phyloP scores from a whole-genome alignment of 2,329 filamentous ascomycete species.

The Fusarium torulosum region DNA sequence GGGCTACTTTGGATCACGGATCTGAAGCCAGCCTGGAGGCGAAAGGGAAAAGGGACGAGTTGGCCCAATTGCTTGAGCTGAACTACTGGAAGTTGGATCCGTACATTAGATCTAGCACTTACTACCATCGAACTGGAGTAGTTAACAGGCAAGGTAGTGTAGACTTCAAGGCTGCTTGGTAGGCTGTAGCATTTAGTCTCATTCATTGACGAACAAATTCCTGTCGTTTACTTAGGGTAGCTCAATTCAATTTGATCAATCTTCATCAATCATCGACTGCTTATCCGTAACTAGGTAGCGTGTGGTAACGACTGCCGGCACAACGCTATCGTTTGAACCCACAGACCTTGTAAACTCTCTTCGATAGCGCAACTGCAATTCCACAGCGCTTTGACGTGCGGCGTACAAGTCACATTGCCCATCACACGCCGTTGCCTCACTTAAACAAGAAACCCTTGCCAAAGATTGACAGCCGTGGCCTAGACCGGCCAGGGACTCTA shows the following conservation, averaged over 20 bases:
- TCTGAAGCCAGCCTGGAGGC: conserved; percentile 4
- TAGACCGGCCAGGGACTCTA: conserved; percentile 6
- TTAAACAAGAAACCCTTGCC: neutral
- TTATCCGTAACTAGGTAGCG: neutral
- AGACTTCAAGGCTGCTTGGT: conserved; percentile 40
- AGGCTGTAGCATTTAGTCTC: neutral
- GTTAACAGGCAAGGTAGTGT: conserved; percentile 32
- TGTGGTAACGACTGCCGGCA: neutral
- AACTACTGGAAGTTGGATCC: conserved; percentile 81
- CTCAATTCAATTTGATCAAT: neutral
- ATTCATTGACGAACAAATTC: neutral
- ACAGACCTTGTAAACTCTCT: neutral
- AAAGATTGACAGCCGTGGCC: no score
- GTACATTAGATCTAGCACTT: conserved; percentile 67
- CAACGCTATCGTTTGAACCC: neutral
- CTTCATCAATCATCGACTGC: neutral
- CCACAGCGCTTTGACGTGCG: conserved; percentile 22
- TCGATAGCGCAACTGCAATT: neutral
- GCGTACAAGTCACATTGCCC: conserved; percentile 5
- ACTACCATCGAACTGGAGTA: conserved; percentile 40
- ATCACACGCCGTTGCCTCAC: neutral
- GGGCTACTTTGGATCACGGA: conserved; percentile 12
- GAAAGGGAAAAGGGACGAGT: conserved; percentile 55
- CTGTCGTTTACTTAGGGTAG: neutral
- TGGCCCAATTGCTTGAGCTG: conserved; percentile 64